Base-by-base conservation (phyloP, 257 asterid genomes). In the Orobanche coerulescens region DNA sequence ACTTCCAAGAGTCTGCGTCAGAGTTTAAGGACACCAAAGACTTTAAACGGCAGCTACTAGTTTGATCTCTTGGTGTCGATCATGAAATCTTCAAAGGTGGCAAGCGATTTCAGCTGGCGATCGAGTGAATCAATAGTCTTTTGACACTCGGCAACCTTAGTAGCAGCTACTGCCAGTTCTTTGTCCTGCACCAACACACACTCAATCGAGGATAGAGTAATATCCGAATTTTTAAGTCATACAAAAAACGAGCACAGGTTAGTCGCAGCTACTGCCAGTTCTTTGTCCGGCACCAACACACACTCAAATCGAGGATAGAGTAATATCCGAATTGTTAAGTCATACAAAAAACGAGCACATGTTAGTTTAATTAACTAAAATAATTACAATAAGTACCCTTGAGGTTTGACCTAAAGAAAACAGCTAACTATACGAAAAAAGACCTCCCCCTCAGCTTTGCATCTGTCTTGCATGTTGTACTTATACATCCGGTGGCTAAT, bases 111-210 rank as follows among this genome's bases (percentile, higher is more conserved):
- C 57, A 91, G 82, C 82, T 91, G 95, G 54, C 79, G 76, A 30
- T 81, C 79, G 18, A 91, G 82, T 28, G 97, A 91, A 42, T 94
- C 86, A 7, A 87, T 91, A 12, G 96, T 91, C 72, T 83, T 81
- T 70, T 86, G 95, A 64, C 98, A 92, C 70, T 79, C 90, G 0
- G 88, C 73, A 37, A 88, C 85, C 71, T 78, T 84, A 58, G 66
- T 61, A 28, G 96, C 90, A 59, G 96, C 96, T 33, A 63, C 58
- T 9, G 86, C 94, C 79, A 92, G 5, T 57, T 84, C 90, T 58
- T 72, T 76, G 33, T 88, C 95, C 94, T 87, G 85, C 67, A 65
- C 60, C 14, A 47, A 6, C 11, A 25, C 7, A 58, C 26, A 40
- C 47, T n/a, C n/a, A 39, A 36, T 16, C 36, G 25, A 54, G 31